Evolutionary conservation across 805 yeast species (phyloP), one percentile per base, ranked within the genome.

Genomic region (Candida michaelii): DNA sequence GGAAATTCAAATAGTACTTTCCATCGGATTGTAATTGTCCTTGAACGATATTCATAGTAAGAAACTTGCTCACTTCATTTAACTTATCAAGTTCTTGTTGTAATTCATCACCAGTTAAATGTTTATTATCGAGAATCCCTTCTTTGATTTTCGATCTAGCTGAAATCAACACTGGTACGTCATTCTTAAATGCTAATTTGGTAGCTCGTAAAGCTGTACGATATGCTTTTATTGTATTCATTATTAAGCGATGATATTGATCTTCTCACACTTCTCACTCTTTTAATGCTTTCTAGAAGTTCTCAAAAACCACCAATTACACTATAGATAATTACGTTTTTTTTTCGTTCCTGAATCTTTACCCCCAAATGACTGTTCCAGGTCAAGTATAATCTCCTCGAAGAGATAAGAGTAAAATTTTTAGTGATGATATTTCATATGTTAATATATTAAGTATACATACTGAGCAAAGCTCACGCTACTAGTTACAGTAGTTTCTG

Each of bases 41-140:
- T 65, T 91, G 99, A 3, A 91, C 97, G n/a, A 91, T 72, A 60
- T 91, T 91, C 45, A 74, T 70, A 37, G 76, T 70, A 44, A 91
- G 68, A 49, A 89, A 83, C 30, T 61, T 58, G 1, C 90, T 79
- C n/a, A 91, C 84, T 13, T 83, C 90, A 40, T 82, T 76, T 45
- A 89, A 65, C 43, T 77, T 69, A 12, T 67, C 61, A 27, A 79
- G 75, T 42, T 76, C 79, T 36, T 82, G 63, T 10, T 49, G 50
- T 6, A 51, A 50, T 34, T 53, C 39, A n/a, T 47, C 50, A n/a
- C 41, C 31, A 16, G 46, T 47, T 19, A 65, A 54, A 8, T 44
- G 17, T 21, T 50, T 49, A 49, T 65, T 58, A 38, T 59, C 53
- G 40, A 72, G 62, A 53, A 69, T 79, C 18, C 85, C 85, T 30